Evolutionary conservation across 306 rosid genomes (phyloP), one percentile per base, ranked within the genome.

Genomic region (Cicer bijugum): DNA sequence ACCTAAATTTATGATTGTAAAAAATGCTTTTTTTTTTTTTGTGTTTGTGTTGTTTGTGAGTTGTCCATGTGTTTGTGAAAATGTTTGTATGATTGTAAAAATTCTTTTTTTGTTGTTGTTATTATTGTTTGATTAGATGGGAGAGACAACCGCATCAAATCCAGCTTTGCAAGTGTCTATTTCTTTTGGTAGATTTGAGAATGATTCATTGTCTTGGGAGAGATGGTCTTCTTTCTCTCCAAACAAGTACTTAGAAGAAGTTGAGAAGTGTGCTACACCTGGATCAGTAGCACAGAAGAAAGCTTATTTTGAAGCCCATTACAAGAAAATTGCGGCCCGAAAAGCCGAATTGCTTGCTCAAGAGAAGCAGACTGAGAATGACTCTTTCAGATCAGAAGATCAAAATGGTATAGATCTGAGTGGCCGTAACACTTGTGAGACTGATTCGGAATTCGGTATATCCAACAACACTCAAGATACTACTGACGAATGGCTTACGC

Each of bases 301-400:
- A 83, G 98, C 98, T 14, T 94, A 89, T 76, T 94, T 94, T 58
- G 98, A 94, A 83, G 97, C 98, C 1, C 98, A 88, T 85, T 91
- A 89, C 91, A 94, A 88, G 90, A 91, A 82, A 88, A 81, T 94
- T 46, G 98, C 98, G n/a, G 95, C 97, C 72, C 69, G 84, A 35
- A 94, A 87, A 82, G 93, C 92, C 9, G 92, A 88, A 84, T 74
- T 94, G 81, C 48, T 83, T 75, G 97, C 86, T 63, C 86, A 80
- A 45, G 90, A 88, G 87, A 91, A 80, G 85, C 88, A 80, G 62
- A 42, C 45, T 58, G 87, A 76, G 77, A 69, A 71, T 16, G 88
- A 79, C 20, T 55, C 77, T 19, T 74, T 77, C 52, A 16, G 85
- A 71, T 82, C 87, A 23, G 83, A 80, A 63, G 89, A 82, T 57